phyloP scores from a whole-genome alignment of 1,284 basidiomycete species.

The Tilletia walkeri region DNA sequence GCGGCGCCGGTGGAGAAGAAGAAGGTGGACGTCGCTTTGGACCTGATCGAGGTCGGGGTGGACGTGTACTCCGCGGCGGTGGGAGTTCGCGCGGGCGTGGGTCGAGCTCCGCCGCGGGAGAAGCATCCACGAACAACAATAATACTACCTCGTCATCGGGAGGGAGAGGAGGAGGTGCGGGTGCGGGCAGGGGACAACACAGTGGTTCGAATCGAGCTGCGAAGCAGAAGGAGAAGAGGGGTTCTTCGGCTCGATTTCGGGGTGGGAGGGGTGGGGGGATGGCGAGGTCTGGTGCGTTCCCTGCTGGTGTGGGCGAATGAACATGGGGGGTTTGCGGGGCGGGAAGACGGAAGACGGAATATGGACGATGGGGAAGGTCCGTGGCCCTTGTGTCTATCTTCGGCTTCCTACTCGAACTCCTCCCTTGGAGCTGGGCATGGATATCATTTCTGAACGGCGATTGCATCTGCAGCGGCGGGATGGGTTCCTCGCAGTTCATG shows the following conservation, averaged over 20 bases:
- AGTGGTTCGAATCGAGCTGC: constrained; percentile 29
- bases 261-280: constrained; percentile 3
- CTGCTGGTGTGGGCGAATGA: constrained; percentile 5
- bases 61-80: constrained; percentile 28
- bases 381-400: no score
- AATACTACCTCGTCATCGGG: not conserved
- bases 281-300: constrained; percentile 11
- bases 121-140: not conserved
- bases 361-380: not conserved
- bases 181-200: constrained; percentile 32
- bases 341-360: no score
- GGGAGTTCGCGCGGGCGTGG: constrained; percentile 20
- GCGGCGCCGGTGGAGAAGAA: constrained; percentile 17
- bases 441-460: no score
- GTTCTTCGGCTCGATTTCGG: constrained; percentile 17
- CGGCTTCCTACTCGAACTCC: no score
- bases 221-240: constrained; percentile 36
- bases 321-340: no score
- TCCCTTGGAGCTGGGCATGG: no score
- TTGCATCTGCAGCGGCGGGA: no score
- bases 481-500: no score
- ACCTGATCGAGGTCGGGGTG: constrained; percentile 36
- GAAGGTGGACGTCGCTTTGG: constrained; percentile 24
- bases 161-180: constrained; percentile 3
- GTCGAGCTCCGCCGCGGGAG: not conserved